Evolutionary conservation across 495 filamentous ascomycete species (phyloP).

Genomic region (Neurospora sp.): DNA sequence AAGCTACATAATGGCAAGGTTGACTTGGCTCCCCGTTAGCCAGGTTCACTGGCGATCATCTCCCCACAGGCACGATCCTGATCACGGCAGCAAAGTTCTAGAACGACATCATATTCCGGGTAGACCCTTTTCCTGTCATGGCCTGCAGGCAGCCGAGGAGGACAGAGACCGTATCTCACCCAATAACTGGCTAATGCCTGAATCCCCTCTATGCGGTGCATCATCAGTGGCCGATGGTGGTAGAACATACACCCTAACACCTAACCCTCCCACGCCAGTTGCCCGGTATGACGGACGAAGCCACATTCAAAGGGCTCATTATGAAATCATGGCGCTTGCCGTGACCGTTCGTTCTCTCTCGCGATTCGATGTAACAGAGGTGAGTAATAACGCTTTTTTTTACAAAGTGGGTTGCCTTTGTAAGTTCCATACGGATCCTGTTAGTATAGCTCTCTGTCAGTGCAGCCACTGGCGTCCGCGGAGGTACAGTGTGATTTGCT

Average conservation of each 20-base stretch:
- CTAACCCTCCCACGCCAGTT: not conserved
- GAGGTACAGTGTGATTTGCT: no score
- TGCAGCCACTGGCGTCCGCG: not conserved
- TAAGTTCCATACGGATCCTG: not conserved
- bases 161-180: not conserved
- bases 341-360: not conserved
- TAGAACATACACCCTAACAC: not conserved
- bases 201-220: not conserved
- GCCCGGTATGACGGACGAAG: not conserved
- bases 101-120: not conserved
- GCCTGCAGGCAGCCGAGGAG: not conserved
- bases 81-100: not conserved
- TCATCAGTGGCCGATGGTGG: not conserved
- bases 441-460: not conserved
- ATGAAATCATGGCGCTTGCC: not conserved
- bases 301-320: not conserved
- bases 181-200: not conserved
- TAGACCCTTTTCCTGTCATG: not conserved
- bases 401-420: not conserved
- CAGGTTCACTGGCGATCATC: not conserved
- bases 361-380: not conserved
- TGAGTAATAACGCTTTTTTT: not conserved
- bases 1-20: not conserved
- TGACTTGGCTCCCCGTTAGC: not conserved
- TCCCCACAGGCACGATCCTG: not conserved